A percentile compares a stretch with the other conserved stretches of the same genome.
phyloP scores from a whole-genome alignment of 73 alveolate genomes.

The Diophrys appendiculata region DNA sequence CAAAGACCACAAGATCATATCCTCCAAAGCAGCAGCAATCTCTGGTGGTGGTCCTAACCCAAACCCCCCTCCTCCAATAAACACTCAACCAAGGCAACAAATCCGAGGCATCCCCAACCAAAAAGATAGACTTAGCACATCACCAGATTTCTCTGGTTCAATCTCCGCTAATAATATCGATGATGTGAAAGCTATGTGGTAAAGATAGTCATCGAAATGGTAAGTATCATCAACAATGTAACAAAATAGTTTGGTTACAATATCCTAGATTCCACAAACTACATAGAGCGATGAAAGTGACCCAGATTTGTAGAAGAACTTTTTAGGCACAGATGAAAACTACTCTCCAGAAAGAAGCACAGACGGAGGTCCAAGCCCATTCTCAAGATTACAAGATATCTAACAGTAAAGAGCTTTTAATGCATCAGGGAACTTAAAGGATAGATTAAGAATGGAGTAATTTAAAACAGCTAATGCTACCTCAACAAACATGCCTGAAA shows the following conservation, averaged over 20 bases:
- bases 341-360: not conserved
- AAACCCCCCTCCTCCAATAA: not conserved
- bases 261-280: not conserved
- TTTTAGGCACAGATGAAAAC: not conserved
- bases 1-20: too few species aligned
- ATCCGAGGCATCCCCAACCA: too few species aligned
- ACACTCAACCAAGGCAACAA: not conserved
- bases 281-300: not conserved
- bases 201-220: not conserved
- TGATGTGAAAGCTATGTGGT: not conserved
- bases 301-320: not conserved
- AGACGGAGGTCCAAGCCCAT: too few species aligned
- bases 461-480: too few species aligned
- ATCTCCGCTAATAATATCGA: not conserved
- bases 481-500: too few species aligned
- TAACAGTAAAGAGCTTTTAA: not conserved
- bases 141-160: not conserved
- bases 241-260: not conserved
- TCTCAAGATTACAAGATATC: too few species aligned
- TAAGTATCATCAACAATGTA: too few species aligned
- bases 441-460: not conserved
- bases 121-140: not conserved
- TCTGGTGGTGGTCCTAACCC: too few species aligned
- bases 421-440: not conserved
- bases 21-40: not conserved